Evolutionary conservation across 495 filamentous ascomycete species (phyloP).

Genomic region (Tuber aestivum): DNA sequence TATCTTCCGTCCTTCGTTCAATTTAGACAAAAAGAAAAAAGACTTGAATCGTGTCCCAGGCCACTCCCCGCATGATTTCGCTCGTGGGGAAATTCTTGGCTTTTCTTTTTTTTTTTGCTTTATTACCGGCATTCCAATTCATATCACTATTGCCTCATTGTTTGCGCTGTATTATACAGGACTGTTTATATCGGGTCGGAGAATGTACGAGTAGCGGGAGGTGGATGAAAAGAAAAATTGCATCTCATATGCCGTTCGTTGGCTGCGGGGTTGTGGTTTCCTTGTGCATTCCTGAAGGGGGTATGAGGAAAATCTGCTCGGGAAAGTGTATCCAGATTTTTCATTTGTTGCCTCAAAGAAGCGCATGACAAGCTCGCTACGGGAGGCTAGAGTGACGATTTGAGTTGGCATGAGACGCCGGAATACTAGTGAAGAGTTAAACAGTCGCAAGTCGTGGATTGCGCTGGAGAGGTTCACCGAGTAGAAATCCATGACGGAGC

Average conservation of each 20-base stretch:
- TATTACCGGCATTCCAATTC: not conserved
- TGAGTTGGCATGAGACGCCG: not conserved
- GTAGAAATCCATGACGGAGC: not conserved
- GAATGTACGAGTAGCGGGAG: not conserved
- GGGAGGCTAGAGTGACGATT: not conserved
- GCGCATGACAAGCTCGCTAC: not conserved
- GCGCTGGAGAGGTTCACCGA: not conserved
- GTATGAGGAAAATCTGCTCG: not conserved
- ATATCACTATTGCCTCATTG: not conserved
- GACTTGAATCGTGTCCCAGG: not conserved
- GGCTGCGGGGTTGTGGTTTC: not conserved
- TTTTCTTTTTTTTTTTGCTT: not conserved
- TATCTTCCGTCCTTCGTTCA: not conserved
- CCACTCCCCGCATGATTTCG: not conserved
- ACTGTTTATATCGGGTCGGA: not conserved
- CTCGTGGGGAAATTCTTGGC: not conserved
- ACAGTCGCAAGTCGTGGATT: not conserved
- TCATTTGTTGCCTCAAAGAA: not conserved
- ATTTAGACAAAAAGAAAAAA: not conserved
- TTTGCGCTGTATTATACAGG: not conserved
- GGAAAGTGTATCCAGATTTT: not conserved
- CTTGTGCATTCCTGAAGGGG: no score
- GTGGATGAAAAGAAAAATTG: not conserved
- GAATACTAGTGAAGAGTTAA: not conserved
- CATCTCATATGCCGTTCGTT: not conserved